These are phyloP conservation scores for Citrullus colocynthis DNA, from an alignment of 306 rosid genomes.

Conservation along the genomic window DNA sequence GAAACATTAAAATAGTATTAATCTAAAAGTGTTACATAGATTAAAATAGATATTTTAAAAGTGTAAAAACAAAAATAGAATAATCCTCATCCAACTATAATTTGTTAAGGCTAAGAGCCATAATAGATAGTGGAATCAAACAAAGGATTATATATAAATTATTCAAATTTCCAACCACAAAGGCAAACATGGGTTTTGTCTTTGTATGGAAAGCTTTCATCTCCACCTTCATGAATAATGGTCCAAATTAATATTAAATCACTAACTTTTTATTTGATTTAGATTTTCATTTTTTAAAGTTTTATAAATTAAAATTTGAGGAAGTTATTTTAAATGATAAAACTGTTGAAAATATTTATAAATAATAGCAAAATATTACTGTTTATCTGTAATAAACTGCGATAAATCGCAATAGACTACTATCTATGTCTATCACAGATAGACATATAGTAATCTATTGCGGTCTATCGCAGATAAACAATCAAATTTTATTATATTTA, in stretches of 20 bases:
- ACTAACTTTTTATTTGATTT: not conserved
- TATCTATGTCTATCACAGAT: too few relatives aligned
- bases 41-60: too few relatives aligned
- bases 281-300: not conserved
- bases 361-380: too few relatives aligned
- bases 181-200: not conserved
- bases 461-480: too few relatives aligned
- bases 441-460: too few relatives aligned
- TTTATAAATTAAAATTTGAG: not conserved
- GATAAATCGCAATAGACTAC: too few relatives aligned
- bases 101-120: not conserved
- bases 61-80: not conserved
- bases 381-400: too few relatives aligned
- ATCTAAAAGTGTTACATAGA: too few relatives aligned
- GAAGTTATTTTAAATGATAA: too few relatives aligned
- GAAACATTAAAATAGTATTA: too few relatives aligned
- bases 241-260: not conserved
- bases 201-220: not conserved
- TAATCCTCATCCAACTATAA: not conserved
- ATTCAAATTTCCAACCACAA: not conserved
- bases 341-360: too few relatives aligned
- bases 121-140: not conserved
- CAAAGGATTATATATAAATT: not conserved
- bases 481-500: too few relatives aligned
- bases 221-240: slow-evolving; percentile 4